Evolutionary conservation across 1,284 basidiomycete species (phyloP).

Genomic region (Erythrobasidium hasegawianum): DNA sequence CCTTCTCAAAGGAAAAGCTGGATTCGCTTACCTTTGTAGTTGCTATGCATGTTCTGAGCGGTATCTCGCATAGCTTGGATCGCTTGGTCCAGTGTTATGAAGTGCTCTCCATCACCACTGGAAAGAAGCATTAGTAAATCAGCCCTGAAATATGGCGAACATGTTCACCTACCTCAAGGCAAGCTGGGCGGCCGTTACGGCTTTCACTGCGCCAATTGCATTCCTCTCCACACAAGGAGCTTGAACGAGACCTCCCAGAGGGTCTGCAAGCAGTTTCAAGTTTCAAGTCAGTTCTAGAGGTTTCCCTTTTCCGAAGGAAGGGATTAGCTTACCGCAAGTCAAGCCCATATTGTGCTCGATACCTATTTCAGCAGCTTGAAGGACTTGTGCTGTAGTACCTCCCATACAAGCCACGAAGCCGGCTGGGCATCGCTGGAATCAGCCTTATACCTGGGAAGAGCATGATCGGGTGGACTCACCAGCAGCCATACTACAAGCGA

Average conservation of each 20-base stretch:
- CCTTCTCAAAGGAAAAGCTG: too few species aligned
- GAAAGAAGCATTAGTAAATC: constrained; percentile 57
- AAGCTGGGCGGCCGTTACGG: constrained; percentile 55
- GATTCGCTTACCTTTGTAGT: too few species aligned
- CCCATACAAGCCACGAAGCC: constrained; percentile 78
- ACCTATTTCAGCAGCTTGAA: constrained; percentile 70
- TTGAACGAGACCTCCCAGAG: constrained; percentile 86
- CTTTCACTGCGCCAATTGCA: constrained; percentile 57
- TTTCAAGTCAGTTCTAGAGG: constrained; percentile 11
- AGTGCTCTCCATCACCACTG: constrained; percentile 80
- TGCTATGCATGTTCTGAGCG: constrained; percentile 77
- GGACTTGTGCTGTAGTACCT: constrained; percentile 50
- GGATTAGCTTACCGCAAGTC: not conserved
- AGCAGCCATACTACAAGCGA: constrained; percentile 82
- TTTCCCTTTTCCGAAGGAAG: not conserved
- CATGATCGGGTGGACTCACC: too few species aligned
- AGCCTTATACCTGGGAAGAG: too few species aligned
- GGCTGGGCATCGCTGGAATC: constrained; percentile 54
- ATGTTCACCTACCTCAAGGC: constrained; percentile 65
- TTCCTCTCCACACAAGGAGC: constrained; percentile 80
- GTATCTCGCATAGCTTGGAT: constrained; percentile 94
- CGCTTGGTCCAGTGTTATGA: constrained; percentile 86
- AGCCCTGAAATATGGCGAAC: constrained; percentile 49
- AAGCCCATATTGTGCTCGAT: constrained; percentile 78
- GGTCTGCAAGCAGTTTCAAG: constrained; percentile 77